Conservation (phyloP, 441 rosid species). For the Kokia cookei region DNA sequence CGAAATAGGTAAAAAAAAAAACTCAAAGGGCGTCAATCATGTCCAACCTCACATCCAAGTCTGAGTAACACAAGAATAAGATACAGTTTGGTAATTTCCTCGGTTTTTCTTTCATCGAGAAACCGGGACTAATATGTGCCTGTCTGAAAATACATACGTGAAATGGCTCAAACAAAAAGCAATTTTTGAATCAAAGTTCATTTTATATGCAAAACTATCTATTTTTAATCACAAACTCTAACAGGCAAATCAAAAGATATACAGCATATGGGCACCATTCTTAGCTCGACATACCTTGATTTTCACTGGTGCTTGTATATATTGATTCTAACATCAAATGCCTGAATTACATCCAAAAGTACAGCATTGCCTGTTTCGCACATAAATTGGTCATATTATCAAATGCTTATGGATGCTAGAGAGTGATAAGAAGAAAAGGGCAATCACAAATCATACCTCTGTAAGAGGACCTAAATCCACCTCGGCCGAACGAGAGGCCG, state of each 20-base stretch:
- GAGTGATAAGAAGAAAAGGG: neutral
- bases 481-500: slow-evolving; percentile 20
- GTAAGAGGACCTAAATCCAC: slow-evolving; percentile 23
- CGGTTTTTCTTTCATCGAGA: too few species aligned
- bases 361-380: slow-evolving; percentile 66
- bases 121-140: too few species aligned
- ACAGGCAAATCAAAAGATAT: neutral
- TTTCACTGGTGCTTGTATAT: neutral
- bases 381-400: slow-evolving; percentile 1
- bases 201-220: neutral
- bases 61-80: too few species aligned
- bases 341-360: slow-evolving; percentile 62
- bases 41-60: too few species aligned
- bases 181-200: neutral
- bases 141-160: neutral
- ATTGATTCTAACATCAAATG: neutral
- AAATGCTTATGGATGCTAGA: neutral
- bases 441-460: slow-evolving; percentile 34
- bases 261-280: neutral
- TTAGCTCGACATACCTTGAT: neutral
- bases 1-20: too few species aligned
- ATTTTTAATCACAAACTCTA: neutral
- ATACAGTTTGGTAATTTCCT: too few species aligned
- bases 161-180: neutral
- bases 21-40: too few species aligned